Percentiles rank a stretch among this genome's conserved stretches.
phyloP scores from a whole-genome alignment of 257 asterid genomes.

The Solanum pennellii region DNA sequence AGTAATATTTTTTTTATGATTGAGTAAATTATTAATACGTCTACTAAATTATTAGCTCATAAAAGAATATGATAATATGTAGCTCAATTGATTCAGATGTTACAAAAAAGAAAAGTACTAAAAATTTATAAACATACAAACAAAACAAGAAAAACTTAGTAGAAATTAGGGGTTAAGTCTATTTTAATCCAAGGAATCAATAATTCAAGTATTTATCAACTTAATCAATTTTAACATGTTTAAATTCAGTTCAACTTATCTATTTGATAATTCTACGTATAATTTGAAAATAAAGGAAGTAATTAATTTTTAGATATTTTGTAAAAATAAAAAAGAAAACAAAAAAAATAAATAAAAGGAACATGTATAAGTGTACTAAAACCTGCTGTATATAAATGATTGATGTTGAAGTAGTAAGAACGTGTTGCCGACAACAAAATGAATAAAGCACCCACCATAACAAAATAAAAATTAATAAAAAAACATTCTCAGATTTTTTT shows the following conservation, averaged over 20 bases:
- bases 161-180: background rate
- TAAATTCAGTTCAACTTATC: fast-evolving
- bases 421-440: background rate
- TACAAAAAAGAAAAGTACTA: too few species aligned
- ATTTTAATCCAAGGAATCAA: too few species aligned
- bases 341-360: background rate
- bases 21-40: background rate
- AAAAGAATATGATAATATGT: background rate
- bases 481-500: background rate
- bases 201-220: too few species aligned
- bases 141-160: too few species aligned
- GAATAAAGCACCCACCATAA: background rate
- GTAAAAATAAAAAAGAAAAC: too few species aligned
- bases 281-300: background rate
- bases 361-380: background rate
- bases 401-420: background rate
- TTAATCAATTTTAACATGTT: background rate
- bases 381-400: background rate
- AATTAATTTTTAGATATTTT: too few species aligned
- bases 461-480: background rate
- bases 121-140: too few species aligned
- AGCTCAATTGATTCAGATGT: background rate
- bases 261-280: background rate
- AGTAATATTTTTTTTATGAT: background rate
- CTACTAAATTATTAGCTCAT: background rate